Evolutionary conservation across 1,139 yeast genomes (phyloP).

Genomic region (Scheffersomyces parashehatae): DNA sequence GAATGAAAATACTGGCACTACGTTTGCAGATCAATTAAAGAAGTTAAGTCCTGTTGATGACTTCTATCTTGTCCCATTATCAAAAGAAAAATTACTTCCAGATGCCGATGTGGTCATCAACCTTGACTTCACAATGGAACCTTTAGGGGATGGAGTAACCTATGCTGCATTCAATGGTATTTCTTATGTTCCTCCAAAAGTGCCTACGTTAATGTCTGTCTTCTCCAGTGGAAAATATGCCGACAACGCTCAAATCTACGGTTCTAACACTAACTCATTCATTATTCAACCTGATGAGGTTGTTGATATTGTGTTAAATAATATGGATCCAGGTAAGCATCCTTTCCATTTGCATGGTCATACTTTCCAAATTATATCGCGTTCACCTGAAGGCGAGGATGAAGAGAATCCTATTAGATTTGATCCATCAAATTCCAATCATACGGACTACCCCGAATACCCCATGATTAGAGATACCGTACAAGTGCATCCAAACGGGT

Average conservation of each 20-base stretch:
- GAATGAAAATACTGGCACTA: conserved; percentile 7
- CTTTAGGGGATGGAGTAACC: conserved; percentile 69
- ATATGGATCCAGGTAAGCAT: conserved; percentile 79
- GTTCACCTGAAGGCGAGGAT: conserved; percentile 55
- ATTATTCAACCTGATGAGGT: conserved; percentile 62
- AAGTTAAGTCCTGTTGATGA: conserved; percentile 47
- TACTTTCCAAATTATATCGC: conserved; percentile 68
- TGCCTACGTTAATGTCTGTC: conserved; percentile 64
- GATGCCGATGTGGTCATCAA: conserved; percentile 63
- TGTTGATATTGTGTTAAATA: conserved; percentile 72
- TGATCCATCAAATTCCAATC: conserved; percentile 49
- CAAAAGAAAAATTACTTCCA: conserved; percentile 41
- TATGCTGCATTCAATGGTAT: conserved; percentile 75
- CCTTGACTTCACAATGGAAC: conserved; percentile 64
- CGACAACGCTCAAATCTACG: conserved; percentile 54
- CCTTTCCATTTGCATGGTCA: conserved; percentile 96
- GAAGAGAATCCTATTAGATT: conserved; percentile 54
- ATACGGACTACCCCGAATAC: conserved; percentile 55
- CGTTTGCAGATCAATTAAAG: conserved; percentile 23
- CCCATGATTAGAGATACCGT: conserved; percentile 71
- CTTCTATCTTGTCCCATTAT: conserved; percentile 51
- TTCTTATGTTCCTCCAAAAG: conserved; percentile 62
- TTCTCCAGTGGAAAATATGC: conserved; percentile 51
- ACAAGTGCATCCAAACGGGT: conserved; percentile 63
- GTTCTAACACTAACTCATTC: conserved; percentile 65